Evolutionary conservation across 805 yeast species (phyloP).

Genomic region (Candida lessepsii): DNA sequence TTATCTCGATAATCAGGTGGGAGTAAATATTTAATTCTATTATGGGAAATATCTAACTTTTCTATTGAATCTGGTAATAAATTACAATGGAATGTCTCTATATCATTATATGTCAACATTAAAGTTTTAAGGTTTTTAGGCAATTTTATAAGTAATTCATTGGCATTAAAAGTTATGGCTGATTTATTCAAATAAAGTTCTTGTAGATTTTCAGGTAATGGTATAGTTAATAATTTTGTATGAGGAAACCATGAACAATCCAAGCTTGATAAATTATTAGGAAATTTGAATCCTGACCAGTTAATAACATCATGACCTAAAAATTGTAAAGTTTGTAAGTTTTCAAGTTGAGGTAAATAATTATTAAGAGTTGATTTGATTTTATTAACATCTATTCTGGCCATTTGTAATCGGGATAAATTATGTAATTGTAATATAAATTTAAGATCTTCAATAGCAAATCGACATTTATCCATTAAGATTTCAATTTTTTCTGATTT

Average conservation of each 20-base stretch:
- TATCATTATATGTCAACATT: constrained; percentile 34
- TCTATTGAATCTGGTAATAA: constrained; percentile 28
- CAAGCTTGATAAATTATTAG: constrained; percentile 24
- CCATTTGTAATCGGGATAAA: constrained; percentile 29
- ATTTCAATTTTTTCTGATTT: constrained; percentile 23
- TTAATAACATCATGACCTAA: constrained; percentile 31
- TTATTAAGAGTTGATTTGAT: constrained; percentile 7
- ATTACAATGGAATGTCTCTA: constrained; percentile 15
- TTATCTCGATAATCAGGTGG: constrained; percentile 6
- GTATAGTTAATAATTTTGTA: constrained; percentile 24
- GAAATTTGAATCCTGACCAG: constrained; percentile 30
- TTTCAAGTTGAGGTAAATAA: constrained; percentile 12
- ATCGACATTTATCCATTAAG: constrained; percentile 26
- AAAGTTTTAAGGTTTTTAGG: constrained; percentile 26
- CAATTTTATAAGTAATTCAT: constrained; percentile 12
- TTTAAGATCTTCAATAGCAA: constrained; percentile 21
- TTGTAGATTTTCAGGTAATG: constrained; percentile 21
- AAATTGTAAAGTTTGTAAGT: constrained; percentile 27
- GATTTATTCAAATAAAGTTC: constrained; percentile 34
- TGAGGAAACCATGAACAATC: constrained; percentile 37
- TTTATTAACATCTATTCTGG: constrained; percentile 20
- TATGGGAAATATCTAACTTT: constrained; percentile 29
- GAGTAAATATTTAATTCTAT: constrained; percentile 19
- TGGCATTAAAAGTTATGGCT: not conserved
- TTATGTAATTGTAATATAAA: constrained; percentile 19